A percentile compares a stretch with the other conserved stretches of the same genome.
Evolutionary conservation across 2,329 filamentous ascomycete genomes (phyloP).

Genomic region (Verticillium isaacii): DNA sequence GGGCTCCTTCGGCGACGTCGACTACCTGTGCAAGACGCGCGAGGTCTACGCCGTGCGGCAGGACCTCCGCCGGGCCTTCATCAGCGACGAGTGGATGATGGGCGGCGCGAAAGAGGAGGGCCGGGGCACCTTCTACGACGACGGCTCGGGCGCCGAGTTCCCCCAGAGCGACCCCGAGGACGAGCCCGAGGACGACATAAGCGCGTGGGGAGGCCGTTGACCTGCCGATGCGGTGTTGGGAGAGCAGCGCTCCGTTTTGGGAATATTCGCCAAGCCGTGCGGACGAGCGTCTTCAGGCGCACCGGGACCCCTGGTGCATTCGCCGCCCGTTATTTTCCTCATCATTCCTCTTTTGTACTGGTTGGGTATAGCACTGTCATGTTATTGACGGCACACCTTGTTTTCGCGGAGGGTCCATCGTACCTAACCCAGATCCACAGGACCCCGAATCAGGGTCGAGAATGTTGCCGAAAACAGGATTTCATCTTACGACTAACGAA

Average conservation of each 20-base stretch:
- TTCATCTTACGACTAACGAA: background rate
- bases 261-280: background rate
- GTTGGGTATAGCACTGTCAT: background rate
- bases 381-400: background rate
- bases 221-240: background rate
- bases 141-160: background rate
- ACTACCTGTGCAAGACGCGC: background rate
- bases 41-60: constrained; percentile 1
- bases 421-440: background rate
- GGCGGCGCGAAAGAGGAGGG: constrained; percentile 2
- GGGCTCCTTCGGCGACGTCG: background rate
- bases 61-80: background rate
- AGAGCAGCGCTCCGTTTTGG: background rate
- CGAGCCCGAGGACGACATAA: background rate
- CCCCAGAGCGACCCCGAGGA: constrained; percentile 1
- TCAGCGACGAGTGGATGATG: constrained; percentile 4
- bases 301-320: background rate
- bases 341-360: background rate
- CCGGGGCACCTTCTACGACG: constrained; percentile 2
- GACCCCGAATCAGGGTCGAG: background rate
- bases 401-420: background rate
- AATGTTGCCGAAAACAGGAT: background rate
- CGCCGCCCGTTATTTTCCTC: background rate
- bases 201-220: background rate
- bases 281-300: background rate